Evolutionary conservation across 192 early-diverging fungal genomes (phyloP).

Genomic region (Lunasporangiospora selenospora): DNA sequence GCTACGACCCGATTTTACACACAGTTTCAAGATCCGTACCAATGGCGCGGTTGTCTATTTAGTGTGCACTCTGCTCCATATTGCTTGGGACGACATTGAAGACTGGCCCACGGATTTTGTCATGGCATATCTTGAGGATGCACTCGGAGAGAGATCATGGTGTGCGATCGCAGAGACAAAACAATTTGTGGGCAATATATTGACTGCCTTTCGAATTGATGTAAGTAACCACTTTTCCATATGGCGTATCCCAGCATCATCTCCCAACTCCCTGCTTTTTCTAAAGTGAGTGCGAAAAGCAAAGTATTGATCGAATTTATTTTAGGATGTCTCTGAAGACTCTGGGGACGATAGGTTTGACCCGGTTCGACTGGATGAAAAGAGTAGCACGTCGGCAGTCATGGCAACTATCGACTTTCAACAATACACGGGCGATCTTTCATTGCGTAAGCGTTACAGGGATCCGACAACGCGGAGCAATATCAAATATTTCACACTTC

Average conservation of each 20-base stretch:
- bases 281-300: too few relatives aligned
- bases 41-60: conserved; percentile 34
- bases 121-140: conserved; percentile 44
- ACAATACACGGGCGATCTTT: conserved; percentile 21
- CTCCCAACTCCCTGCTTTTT: too few relatives aligned
- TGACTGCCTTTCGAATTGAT: conserved; percentile 34
- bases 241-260: too few relatives aligned
- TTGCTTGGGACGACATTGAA: conserved; percentile 33
- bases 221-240: too few relatives aligned
- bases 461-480: conserved; percentile 17
- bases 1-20: conserved; percentile 43
- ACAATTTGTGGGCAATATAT: conserved; percentile 28
- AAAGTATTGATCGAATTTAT: too few relatives aligned
- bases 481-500: conserved; percentile 27
- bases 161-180: conserved; percentile 30
- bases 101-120: conserved; percentile 48
- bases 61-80: conserved; percentile 31
- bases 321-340: too few relatives aligned
- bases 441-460: conserved; percentile 16
- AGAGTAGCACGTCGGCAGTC: conserved; percentile 19
- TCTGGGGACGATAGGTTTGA: conserved; percentile 19
- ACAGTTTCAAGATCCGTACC: conserved; percentile 43
- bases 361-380: conserved; percentile 37
- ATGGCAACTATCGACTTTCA: conserved; percentile 32
- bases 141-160: conserved; percentile 38